Base-by-base conservation (phyloP, 139 green algal genomes). In the Marvania coccoides region DNA sequence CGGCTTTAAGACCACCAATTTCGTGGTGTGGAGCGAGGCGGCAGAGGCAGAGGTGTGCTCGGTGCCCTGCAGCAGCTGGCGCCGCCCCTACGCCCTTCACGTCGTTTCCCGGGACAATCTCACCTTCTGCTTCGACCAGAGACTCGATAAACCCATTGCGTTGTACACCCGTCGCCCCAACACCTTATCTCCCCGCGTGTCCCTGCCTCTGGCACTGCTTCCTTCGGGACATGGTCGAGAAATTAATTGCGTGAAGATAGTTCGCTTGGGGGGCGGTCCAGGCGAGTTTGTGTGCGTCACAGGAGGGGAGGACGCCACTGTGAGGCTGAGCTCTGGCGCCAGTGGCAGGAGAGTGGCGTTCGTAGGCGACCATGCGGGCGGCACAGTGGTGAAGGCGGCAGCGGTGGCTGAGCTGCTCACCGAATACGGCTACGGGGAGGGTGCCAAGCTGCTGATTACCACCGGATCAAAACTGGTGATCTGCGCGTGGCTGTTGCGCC, bases 381-480 rank as follows among this genome's bases (percentile, higher is more conserved):
- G 23, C 42, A 36, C 59, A 59, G 33, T 8, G 10, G 15, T 26
- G 2, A 19, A 51, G 3, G 38, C 31, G 6, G 38, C 54, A 53
- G n/a, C 48, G 10, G 5, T 42, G 61, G 47, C 61, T 31, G 58
- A 6, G 56, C 40, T 47, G 14, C 30, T 33, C 36, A 45, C 23
- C 1, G 5, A n/a, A n/a, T n/a, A n/a, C n/a, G n/a, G n/a, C n/a
- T n/a, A n/a, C n/a, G n/a, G n/a, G 37, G 40, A 54, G 56, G 30
- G 26, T 24, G 26, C 40, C 12, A 68, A 42, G 33, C 39, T 81
- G 58, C 19, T 81, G 13, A 14, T 81, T 12, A 68, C 54, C 13
- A 70, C 46, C 1, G 75, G 75, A 2, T 47, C 72, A 0, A 67
- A 68, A 30, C 58, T 71, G 36, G 61, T 68, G 45, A 37, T 81